phyloP scores from a whole-genome alignment of 169 alveolate genomes.

The Eimeria falciformis region DNA sequence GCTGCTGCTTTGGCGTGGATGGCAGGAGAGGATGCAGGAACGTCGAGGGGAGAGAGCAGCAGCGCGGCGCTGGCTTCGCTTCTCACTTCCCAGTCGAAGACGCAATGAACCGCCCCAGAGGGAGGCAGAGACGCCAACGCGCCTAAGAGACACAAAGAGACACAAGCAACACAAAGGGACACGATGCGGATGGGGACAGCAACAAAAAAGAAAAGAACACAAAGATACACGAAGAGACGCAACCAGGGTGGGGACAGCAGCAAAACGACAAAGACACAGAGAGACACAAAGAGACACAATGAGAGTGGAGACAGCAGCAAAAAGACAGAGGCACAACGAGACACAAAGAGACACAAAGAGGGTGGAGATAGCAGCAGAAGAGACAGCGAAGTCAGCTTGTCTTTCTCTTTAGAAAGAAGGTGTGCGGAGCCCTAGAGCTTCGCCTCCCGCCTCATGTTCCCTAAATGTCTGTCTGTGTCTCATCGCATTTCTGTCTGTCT shows the following conservation, averaged over 20 bases:
- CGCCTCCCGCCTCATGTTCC: background rate
- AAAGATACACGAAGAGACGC: too few relatives aligned
- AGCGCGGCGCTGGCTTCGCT: background rate
- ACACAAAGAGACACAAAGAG: background rate
- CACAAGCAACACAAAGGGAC: background rate
- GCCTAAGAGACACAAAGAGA: background rate
- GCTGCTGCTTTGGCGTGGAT: background rate
- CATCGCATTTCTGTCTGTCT: background rate
- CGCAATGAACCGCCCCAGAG: background rate
- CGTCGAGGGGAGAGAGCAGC: background rate
- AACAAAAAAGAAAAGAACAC: too few relatives aligned
- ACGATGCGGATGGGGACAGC: too few relatives aligned
- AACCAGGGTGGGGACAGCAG: conserved; percentile 20
- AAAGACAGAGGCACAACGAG: background rate
- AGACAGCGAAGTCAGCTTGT: too few relatives aligned
- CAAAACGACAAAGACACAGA: background rate
- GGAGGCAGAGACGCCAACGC: background rate
- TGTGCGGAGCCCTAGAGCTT: background rate
- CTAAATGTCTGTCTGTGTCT: background rate
- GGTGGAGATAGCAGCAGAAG: conserved; percentile 2
- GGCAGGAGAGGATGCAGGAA: background rate
- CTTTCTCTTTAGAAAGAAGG: too few relatives aligned
- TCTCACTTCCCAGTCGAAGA: conserved; percentile 6
- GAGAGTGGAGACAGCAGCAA: conserved; percentile 10
- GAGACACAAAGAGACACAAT: too few relatives aligned